Percentiles rank a stretch among this genome's conserved stretches.
Conservation (phyloP, 2,329 filamentous ascomycete species). For the Trichoderma oligosporum region DNA sequence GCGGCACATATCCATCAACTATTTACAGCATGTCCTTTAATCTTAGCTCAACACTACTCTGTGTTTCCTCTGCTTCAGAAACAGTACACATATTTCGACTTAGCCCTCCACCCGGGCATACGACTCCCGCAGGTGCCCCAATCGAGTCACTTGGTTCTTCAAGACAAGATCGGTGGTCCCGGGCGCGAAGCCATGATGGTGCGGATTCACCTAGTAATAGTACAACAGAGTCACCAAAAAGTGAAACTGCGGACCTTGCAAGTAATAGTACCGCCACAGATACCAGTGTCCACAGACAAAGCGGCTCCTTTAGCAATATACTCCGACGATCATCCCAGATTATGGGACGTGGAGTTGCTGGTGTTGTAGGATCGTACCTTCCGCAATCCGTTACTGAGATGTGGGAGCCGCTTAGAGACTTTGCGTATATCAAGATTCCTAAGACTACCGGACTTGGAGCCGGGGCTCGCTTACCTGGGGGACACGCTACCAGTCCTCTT, state of each 20-base stretch:
- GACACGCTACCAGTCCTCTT: slow-evolving; percentile 50
- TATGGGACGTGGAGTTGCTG: slow-evolving; percentile 83
- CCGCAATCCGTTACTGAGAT: slow-evolving; percentile 94
- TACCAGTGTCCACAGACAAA: slow-evolving; percentile 41
- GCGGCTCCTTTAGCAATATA: slow-evolving; percentile 84
- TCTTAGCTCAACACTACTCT: slow-evolving; percentile 84
- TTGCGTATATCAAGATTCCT: slow-evolving; percentile 93
- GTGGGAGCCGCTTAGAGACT: slow-evolving; percentile 93
- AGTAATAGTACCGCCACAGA: slow-evolving; percentile 24
- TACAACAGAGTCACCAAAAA: slow-evolving; percentile 51
- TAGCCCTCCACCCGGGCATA: slow-evolving; percentile 43
- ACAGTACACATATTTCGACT: slow-evolving; percentile 96
- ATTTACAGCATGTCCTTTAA: slow-evolving; percentile 99
- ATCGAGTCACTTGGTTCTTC: slow-evolving; percentile 41
- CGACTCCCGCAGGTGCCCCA: slow-evolving; percentile 36
- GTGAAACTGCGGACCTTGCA: slow-evolving; percentile 43
- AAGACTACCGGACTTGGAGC: slow-evolving; percentile 42
- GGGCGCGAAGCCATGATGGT: slow-evolving; percentile 50
- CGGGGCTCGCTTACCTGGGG: slow-evolving; percentile 28
- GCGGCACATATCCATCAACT: slow-evolving; percentile 89
- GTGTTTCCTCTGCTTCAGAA: slow-evolving; percentile 92
- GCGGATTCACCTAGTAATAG: slow-evolving; percentile 40
- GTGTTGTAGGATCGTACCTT: slow-evolving; percentile 85
- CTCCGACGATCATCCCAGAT: slow-evolving; percentile 92
- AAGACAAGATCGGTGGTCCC: slow-evolving; percentile 50